These are phyloP conservation scores for Yamadazyma oceani DNA, from an alignment of 1,139 yeast genomes.

Conservation along the genomic window DNA sequence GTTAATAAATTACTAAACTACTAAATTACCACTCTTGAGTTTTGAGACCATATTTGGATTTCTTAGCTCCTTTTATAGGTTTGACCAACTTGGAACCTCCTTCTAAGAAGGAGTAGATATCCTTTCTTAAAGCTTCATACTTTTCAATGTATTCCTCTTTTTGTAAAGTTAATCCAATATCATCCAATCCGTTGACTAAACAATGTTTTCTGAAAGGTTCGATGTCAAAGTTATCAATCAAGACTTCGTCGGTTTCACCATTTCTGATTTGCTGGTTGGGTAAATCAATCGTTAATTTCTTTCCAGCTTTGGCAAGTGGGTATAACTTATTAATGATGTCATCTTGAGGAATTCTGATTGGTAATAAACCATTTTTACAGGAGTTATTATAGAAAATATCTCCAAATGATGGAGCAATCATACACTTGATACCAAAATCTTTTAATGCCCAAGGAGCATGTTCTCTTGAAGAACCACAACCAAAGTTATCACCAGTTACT, in stretches of 20 bases:
- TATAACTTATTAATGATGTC: conserved; percentile 66
- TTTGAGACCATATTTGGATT: conserved; percentile 63
- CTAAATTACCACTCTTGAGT: conserved; percentile 83
- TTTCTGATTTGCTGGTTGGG: conserved; percentile 76
- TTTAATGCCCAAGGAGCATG: conserved; percentile 99
- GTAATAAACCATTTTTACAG: conserved; percentile 90
- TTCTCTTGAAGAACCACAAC: conserved; percentile 98
- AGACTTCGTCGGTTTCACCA: conserved; percentile 67
- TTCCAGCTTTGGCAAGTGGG: conserved; percentile 77
- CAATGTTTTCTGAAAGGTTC: conserved; percentile 95
- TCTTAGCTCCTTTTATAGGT: conserved; percentile 71
- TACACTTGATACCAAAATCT: conserved; percentile 93
- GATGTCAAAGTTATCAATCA: conserved; percentile 80
- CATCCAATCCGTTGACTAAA: conserved; percentile 90
- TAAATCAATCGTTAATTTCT: conserved; percentile 73
- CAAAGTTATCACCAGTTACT: conserved; percentile 95
- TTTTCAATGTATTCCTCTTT: conserved; percentile 73
- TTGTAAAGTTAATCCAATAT: conserved; percentile 91
- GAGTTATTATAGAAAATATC: conserved; percentile 97
- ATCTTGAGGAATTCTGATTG: conserved; percentile 82
- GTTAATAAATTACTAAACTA: no score
- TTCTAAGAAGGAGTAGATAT: conserved; percentile 85
- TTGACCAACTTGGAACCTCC: conserved; percentile 70
- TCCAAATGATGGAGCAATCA: conserved; percentile 97
- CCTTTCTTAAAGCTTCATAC: conserved; percentile 76